Percentiles rank a stretch among this genome's conserved stretches.
Conservation (phyloP, 31 red algal genomes). For the Endocladia muricata region DNA sequence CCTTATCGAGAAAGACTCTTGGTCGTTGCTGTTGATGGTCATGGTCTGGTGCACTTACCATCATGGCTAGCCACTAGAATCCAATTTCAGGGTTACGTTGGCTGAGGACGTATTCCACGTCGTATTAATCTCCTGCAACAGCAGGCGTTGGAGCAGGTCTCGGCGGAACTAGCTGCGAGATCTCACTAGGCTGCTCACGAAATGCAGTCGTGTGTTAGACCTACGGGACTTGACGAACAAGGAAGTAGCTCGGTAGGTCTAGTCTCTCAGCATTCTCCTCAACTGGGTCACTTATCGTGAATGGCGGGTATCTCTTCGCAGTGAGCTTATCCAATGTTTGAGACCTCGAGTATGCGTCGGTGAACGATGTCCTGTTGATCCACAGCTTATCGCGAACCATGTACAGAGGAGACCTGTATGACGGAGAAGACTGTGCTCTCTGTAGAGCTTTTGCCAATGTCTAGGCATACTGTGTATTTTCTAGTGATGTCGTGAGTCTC, state of each 20-base stretch:
- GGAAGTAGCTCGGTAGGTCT: background rate
- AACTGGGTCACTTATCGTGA: background rate
- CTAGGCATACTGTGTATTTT: background rate
- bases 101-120: background rate
- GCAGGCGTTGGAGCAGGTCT: background rate
- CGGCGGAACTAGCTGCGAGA: background rate
- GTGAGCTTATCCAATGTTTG: background rate
- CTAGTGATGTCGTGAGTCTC: background rate
- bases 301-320: background rate
- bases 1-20: background rate
- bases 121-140: background rate
- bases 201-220: background rate
- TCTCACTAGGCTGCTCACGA: background rate
- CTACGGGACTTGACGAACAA: background rate
- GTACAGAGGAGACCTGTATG: background rate
- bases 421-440: background rate
- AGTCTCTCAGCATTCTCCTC: background rate
- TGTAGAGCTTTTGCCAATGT: background rate
- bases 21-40: background rate
- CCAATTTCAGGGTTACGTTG: background rate
- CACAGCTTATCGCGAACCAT: background rate
- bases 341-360: background rate
- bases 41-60: background rate
- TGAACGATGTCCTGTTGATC: background rate
- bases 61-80: background rate